Percentiles rank a stretch among this genome's conserved stretches.
These are phyloP conservation scores for Phaeomoniella chlamydospora DNA, from an alignment of 2,329 filamentous ascomycete species.

Conservation along the genomic window DNA sequence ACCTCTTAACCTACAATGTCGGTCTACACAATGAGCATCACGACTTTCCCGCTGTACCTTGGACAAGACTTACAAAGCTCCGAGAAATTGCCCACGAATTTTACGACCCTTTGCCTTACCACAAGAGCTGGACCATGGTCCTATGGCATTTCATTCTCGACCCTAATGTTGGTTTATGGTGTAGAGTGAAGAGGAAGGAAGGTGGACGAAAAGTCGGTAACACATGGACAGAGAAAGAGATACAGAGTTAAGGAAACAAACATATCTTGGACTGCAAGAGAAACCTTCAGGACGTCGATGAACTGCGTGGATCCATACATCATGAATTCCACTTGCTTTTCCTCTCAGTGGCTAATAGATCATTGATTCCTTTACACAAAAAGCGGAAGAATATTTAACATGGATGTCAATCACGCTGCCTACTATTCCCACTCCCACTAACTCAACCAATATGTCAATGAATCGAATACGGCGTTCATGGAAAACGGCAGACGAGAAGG, in stretches of 20 bases:
- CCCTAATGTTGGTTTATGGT: slow-evolving; percentile 75
- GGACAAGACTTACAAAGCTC: slow-evolving; percentile 70
- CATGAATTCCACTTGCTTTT: no score
- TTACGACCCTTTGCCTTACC: slow-evolving; percentile 72
- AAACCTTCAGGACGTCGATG: no score
- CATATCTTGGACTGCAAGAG: no score
- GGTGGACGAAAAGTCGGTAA: slow-evolving; percentile 49
- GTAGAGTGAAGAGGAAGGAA: slow-evolving; percentile 80
- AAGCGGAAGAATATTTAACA: no score
- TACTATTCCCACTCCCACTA: no score
- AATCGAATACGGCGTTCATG: no score
- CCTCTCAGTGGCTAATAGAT: no score
- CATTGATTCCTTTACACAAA: no score
- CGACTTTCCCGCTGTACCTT: slow-evolving; percentile 93
- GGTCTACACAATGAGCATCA: slow-evolving; percentile 98
- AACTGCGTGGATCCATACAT: no score
- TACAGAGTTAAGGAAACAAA: slow-evolving; percentile 39
- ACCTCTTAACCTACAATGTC: slow-evolving; percentile 91
- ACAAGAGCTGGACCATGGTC: slow-evolving; percentile 82
- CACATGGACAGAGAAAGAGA: slow-evolving; percentile 57
- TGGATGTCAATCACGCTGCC: no score
- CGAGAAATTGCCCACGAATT: slow-evolving; percentile 77
- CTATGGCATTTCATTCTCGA: slow-evolving; percentile 95
- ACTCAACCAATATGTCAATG: no score
- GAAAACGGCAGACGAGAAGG: no score